Conservation (phyloP, 345 rosid species). For the Ricinus communis region DNA sequence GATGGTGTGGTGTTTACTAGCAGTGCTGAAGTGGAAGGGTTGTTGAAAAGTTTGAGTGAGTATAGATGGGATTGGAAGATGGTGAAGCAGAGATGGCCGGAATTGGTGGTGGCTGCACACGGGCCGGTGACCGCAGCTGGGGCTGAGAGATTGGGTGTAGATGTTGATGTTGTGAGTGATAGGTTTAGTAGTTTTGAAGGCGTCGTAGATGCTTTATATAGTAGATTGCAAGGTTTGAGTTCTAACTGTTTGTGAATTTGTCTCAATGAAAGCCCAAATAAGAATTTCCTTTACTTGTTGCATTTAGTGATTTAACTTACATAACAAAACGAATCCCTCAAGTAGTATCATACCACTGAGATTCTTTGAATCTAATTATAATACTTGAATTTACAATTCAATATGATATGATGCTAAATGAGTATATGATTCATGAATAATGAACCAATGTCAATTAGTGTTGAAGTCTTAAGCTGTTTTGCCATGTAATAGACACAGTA, state of each 20-base stretch:
- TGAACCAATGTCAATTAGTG: no score
- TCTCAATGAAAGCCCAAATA: not conserved
- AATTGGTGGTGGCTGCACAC: conserved; percentile 49
- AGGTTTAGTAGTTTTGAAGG: conserved; percentile 47
- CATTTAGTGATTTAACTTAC: no score
- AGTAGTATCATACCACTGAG: no score
- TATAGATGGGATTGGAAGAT: conserved; percentile 52
- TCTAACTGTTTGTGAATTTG: conserved; percentile 17
- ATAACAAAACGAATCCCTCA: no score
- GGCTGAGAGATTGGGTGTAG: conserved; percentile 50
- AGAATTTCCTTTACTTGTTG: not conserved
- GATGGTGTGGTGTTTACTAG: conserved; percentile 52
- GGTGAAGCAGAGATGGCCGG: conserved; percentile 47
- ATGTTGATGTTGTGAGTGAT: conserved; percentile 43
- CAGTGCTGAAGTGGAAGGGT: conserved; percentile 55
- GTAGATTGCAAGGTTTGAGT: conserved; percentile 19
- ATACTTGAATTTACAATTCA: no score
- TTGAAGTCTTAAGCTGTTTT: no score
- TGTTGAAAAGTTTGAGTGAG: conserved; percentile 46
- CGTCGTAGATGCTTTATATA: conserved; percentile 42
- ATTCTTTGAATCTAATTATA: no score
- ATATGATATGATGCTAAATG: no score
- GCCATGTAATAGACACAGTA: no score
- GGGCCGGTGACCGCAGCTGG: conserved; percentile 63
- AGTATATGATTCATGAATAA: no score